Evolutionary conservation across 257 asterid species (phyloP).

Genomic region (Anisodus tanguticus): DNA sequence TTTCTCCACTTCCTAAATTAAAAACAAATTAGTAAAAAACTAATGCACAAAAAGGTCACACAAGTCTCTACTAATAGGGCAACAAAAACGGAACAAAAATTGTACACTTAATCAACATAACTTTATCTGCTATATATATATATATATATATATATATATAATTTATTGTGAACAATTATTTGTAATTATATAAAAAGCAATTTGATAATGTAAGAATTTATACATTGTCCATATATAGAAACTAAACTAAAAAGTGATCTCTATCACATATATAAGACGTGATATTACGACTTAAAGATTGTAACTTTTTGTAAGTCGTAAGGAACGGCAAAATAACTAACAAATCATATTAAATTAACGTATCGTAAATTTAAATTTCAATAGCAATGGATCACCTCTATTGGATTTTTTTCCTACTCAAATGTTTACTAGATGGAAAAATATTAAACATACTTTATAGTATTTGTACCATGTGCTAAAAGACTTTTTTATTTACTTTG

Average conservation of each 20-base stretch:
- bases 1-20: constrained; percentile 5
- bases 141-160: no score
- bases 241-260: not conserved
- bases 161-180: no score
- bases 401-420: not conserved
- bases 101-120: no score
- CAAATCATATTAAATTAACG: not conserved
- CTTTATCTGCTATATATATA: no score
- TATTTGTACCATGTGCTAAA: not conserved
- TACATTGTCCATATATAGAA: not conserved
- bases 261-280: not conserved
- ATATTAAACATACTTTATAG: no score
- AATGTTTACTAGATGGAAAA: not conserved
- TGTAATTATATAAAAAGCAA: not conserved
- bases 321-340: not conserved
- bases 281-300: not conserved
- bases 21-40: not conserved
- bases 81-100: no score
- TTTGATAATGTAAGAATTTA: not conserved
- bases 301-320: not conserved
- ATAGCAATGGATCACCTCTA: not conserved
- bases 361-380: not conserved
- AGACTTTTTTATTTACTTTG: not conserved
- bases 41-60: constrained; percentile 1
- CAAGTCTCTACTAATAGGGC: not conserved